Conservation (phyloP, 495 filamentous ascomycete genomes). For the Clohesyomyces aquaticus region DNA sequence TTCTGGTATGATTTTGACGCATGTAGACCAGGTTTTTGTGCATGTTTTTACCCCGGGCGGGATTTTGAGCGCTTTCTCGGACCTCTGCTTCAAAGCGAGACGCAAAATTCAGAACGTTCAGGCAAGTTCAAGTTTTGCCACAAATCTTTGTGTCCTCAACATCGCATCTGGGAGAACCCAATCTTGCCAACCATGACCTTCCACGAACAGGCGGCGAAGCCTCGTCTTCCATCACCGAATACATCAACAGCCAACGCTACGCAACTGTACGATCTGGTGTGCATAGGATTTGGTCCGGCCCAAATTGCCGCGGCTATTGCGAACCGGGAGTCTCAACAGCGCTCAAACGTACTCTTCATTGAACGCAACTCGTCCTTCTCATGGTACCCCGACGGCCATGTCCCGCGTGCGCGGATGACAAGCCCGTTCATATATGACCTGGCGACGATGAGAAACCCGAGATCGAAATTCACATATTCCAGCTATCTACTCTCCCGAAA, state of each 20-base stretch:
- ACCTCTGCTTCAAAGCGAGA: no score
- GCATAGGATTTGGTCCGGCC: slow-evolving; percentile 37
- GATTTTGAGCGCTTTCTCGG: no score
- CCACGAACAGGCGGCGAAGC: slow-evolving; percentile 2
- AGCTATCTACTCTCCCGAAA: slow-evolving; percentile 27
- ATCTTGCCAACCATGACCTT: slow-evolving; percentile 8
- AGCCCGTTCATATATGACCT: slow-evolving; percentile 33
- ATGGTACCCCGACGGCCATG: slow-evolving; percentile 22
- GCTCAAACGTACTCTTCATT: slow-evolving; percentile 25
- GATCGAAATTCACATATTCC: slow-evolving; percentile 29
- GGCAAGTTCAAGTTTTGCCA: no score
- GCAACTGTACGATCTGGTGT: slow-evolving; percentile 26
- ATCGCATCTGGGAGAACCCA: no score
- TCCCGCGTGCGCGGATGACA: slow-evolving; percentile 28
- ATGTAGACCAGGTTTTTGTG: no score
- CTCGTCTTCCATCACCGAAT: not conserved
- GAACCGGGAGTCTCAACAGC: slow-evolving; percentile 17
- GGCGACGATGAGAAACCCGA: slow-evolving; percentile 31
- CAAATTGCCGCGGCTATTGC: slow-evolving; percentile 37
- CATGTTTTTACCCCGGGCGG: no score
- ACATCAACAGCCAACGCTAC: slow-evolving; percentile 3
- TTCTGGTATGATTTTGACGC: no score
- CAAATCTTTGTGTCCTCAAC: no score
- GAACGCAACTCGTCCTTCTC: slow-evolving; percentile 27
- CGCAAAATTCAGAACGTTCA: no score